phyloP scores from a whole-genome alignment of 257 asterid genomes.

The Nicotiana tabacum region DNA sequence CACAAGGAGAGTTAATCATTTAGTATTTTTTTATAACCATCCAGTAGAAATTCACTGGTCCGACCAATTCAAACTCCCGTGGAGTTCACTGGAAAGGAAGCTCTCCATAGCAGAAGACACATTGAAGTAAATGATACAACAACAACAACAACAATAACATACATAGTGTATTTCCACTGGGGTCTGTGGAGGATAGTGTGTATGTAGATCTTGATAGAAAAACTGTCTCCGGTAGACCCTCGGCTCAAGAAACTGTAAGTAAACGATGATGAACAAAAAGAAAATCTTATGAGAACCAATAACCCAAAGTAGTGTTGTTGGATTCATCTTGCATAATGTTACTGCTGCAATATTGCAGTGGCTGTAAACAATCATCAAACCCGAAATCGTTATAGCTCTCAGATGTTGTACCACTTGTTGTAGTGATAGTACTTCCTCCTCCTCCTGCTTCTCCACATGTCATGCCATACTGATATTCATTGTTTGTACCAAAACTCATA shows the following conservation, averaged over 20 bases:
- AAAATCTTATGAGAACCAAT: background rate
- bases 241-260: background rate
- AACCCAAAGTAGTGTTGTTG: background rate
- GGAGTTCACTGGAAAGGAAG: too few relatives aligned
- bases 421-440: background rate
- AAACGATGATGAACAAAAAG: background rate
- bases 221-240: too few relatives aligned
- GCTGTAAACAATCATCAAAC: slow-evolving; percentile 7
- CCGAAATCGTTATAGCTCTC: background rate
- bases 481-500: background rate
- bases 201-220: too few relatives aligned
- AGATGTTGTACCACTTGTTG: background rate
- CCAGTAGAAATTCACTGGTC: background rate
- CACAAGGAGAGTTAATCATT: background rate
- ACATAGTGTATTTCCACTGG: too few relatives aligned
- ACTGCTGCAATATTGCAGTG: background rate
- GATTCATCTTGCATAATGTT: background rate
- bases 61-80: background rate
- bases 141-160: too few relatives aligned
- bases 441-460: background rate
- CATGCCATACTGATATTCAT: background rate
- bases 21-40: background rate
- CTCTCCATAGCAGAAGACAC: too few relatives aligned
- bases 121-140: background rate
- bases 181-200: too few relatives aligned